These are phyloP conservation scores for Coelastrella sp. DNA, from an alignment of 139 green algal genomes.

Conservation along the genomic window DNA sequence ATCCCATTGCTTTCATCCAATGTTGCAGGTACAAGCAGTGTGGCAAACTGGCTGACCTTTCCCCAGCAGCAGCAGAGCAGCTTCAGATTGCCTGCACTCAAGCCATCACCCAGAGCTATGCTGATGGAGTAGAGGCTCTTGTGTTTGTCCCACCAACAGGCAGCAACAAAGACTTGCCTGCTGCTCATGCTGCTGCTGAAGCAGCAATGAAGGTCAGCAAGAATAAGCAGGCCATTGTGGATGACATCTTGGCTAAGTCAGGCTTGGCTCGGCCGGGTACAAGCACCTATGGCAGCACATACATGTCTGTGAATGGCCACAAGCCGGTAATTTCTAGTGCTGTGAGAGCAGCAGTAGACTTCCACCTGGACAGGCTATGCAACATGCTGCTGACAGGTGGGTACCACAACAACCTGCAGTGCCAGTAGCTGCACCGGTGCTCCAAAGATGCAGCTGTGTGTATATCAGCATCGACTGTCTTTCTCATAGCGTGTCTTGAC, in stretches of 20 bases:
- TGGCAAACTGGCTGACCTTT: conserved; percentile 15
- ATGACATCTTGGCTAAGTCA: conserved; percentile 35
- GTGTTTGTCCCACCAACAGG: background rate
- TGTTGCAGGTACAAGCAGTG: conserved; percentile 28
- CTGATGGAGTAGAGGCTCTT: conserved; percentile 26
- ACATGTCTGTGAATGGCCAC: conserved; percentile 16
- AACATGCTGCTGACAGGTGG: background rate
- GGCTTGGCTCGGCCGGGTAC: conserved; percentile 28
- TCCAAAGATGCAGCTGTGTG: no score
- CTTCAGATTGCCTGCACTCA: conserved; percentile 31
- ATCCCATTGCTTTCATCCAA: background rate
- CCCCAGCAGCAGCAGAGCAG: conserved; percentile 31
- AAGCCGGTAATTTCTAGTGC: background rate
- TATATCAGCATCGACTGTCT: no score
- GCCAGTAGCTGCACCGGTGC: no score
- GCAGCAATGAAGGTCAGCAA: conserved; percentile 37
- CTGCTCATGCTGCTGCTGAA: conserved; percentile 13
- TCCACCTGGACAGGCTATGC: background rate
- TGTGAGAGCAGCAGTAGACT: conserved; percentile 1
- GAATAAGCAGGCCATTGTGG: conserved; percentile 38
- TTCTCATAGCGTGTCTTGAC: no score
- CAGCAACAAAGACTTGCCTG: background rate
- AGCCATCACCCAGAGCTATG: conserved; percentile 27
- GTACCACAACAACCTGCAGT: no score
- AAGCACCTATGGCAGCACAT: conserved; percentile 25